phyloP scores from a whole-genome alignment of 2,329 filamentous ascomycete genomes.

The Neopestalotiopsis sp. region DNA sequence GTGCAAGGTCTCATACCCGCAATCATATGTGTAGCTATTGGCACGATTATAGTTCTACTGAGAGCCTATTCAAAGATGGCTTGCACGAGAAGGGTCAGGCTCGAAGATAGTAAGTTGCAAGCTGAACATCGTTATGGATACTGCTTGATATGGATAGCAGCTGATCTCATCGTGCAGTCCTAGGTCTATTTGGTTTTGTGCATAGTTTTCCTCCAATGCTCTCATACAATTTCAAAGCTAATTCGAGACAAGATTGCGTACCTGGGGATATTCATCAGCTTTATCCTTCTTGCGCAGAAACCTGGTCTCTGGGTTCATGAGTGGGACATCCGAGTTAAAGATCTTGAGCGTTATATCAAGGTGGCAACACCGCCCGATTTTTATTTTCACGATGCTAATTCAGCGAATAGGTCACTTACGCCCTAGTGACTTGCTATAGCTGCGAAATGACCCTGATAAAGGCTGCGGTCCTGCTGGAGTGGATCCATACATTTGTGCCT shows the following conservation, averaged over 20 bases:
- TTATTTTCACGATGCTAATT: neutral
- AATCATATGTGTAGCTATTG: neutral
- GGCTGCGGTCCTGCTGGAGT: slow-evolving; percentile 46
- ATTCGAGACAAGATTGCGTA: neutral
- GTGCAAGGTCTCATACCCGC: neutral
- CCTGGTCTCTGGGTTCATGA: slow-evolving; percentile 10
- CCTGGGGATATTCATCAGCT: neutral
- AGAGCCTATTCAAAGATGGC: neutral
- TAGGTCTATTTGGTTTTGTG: neutral
- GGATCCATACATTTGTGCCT: slow-evolving; percentile 35
- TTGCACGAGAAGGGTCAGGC: neutral
- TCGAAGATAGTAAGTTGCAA: neutral
- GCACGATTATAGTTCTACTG: neutral
- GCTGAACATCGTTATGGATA: neutral
- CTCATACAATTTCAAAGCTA: neutral
- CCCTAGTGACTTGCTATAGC: slow-evolving; percentile 8
- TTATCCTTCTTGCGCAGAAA: neutral
- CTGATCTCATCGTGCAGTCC: neutral
- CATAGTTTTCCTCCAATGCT: neutral
- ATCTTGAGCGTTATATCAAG: slow-evolving; percentile 7
- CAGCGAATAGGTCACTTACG: neutral
- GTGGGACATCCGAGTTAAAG: slow-evolving; percentile 3
- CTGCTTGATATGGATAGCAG: neutral
- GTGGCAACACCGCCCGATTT: neutral
- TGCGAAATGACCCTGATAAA: slow-evolving; percentile 36